Evolutionary conservation across 1,284 basidiomycete genomes (phyloP).

Genomic region (Baeospora myosura): DNA sequence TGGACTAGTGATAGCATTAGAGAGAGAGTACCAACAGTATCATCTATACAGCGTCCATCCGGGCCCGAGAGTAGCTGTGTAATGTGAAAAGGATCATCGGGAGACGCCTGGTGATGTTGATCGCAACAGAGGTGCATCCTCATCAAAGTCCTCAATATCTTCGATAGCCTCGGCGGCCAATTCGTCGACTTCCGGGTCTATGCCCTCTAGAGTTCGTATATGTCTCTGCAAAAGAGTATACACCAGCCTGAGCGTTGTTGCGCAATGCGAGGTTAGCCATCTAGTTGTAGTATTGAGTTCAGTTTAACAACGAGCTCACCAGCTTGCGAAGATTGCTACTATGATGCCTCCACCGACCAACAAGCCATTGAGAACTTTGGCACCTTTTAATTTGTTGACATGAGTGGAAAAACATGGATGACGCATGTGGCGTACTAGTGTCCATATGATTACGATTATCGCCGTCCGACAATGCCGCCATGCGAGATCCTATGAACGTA

Average conservation of each 20-base stretch:
- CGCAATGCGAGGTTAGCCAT: no score
- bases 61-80: neutral
- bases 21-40: no score
- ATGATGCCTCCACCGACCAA: constrained; percentile 53
- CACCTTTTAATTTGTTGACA: constrained; percentile 30
- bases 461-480: constrained; percentile 71
- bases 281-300: no score
- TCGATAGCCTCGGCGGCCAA: constrained; percentile 57
- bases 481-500: constrained; percentile 71
- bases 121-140: constrained; percentile 53
- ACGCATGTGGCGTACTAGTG: constrained; percentile 37
- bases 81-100: neutral
- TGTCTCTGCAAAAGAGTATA: constrained; percentile 58
- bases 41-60: neutral
- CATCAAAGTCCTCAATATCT: constrained; percentile 55
- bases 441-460: constrained; percentile 72
- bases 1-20: constrained; percentile 1
- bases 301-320: constrained; percentile 36
- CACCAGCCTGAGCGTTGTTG: constrained; percentile 48
- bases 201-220: constrained; percentile 45
- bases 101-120: constrained; percentile 10
- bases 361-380: constrained; percentile 56
- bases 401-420: constrained; percentile 3
- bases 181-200: constrained; percentile 45
- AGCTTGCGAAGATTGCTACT: constrained; percentile 52